Conservation (phyloP, 1,284 basidiomycete genomes). For the Papiliotrema fonsecae region DNA sequence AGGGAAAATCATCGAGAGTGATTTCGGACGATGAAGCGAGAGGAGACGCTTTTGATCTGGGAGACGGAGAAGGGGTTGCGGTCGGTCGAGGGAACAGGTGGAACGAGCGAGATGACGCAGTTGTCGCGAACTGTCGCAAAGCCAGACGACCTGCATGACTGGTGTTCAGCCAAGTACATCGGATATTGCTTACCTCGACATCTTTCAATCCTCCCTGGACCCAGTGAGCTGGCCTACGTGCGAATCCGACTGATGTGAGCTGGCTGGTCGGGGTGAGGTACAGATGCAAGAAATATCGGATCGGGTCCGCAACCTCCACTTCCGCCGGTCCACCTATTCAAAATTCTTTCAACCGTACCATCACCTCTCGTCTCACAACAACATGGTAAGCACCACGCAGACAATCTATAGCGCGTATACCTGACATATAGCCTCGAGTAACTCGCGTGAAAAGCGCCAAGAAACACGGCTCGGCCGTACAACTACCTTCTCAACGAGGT, state of each 20-base stretch:
- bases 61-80: slow-evolving; percentile 3
- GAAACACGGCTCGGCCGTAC: slow-evolving; percentile 23
- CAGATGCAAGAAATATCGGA: too few species aligned
- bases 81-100: slow-evolving; percentile 1
- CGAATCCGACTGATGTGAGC: too few species aligned
- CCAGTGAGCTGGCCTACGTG: too few species aligned
- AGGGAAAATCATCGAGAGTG: slow-evolving; percentile 21
- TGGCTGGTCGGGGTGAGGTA: background rate
- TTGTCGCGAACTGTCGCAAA: too few species aligned
- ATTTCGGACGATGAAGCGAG: slow-evolving; percentile 23
- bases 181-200: background rate
- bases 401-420: background rate
- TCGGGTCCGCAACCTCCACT: too few species aligned
- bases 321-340: too few species aligned
- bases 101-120: background rate
- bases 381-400: slow-evolving; percentile 1
- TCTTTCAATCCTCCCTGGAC: background rate
- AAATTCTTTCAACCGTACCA: too few species aligned
- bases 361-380: background rate
- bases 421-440: slow-evolving; percentile 25
- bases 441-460: slow-evolving; percentile 12
- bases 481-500: slow-evolving; percentile 17
- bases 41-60: slow-evolving; percentile 9
- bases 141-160: background rate
- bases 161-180: background rate